A percentile compares a stretch with the other conserved stretches of the same genome.
These are phyloP conservation scores for Fusarium longipes DNA, from an alignment of 2,329 filamentous ascomycete species.

Conservation along the genomic window DNA sequence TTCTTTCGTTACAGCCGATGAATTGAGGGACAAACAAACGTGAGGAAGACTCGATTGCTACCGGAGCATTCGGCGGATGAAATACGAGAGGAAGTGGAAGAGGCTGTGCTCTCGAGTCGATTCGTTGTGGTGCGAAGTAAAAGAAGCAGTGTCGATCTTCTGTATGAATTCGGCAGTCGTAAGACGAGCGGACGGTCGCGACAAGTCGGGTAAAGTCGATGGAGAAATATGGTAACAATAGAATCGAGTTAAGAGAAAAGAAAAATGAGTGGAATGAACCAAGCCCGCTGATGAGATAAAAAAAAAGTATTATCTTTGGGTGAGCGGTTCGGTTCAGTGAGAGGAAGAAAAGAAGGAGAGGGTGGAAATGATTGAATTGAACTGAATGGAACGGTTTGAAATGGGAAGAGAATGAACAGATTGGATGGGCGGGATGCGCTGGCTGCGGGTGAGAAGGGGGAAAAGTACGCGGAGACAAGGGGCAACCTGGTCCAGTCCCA, in stretches of 20 bases:
- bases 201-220: slow-evolving; percentile 24
- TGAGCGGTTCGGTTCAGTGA: slow-evolving; percentile 37
- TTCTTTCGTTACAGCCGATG: slow-evolving; percentile 23
- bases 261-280: slow-evolving; percentile 42
- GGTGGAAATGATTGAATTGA: slow-evolving; percentile 38
- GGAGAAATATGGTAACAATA: slow-evolving; percentile 37
- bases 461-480: slow-evolving; percentile 40
- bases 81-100: slow-evolving; percentile 14
- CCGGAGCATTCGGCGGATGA: slow-evolving; percentile 45
- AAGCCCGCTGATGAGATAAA: slow-evolving; percentile 36
- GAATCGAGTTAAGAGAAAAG: slow-evolving; percentile 29
- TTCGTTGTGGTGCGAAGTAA: slow-evolving; percentile 15
- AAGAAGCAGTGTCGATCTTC: slow-evolving; percentile 34
- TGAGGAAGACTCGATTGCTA: slow-evolving; percentile 43
- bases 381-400: slow-evolving; percentile 32
- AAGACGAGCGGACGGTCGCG: slow-evolving; percentile 18
- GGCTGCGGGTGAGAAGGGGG: slow-evolving; percentile 38
- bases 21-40: slow-evolving; percentile 14
- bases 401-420: slow-evolving; percentile 36
- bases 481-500: slow-evolving; percentile 27
- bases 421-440: slow-evolving; percentile 34
- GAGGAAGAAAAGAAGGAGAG: slow-evolving; percentile 32
- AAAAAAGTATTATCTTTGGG: slow-evolving; percentile 11
- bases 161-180: slow-evolving; percentile 25
- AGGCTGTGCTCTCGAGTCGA: slow-evolving; percentile 30